These are phyloP conservation scores for Backusella tuberculispora DNA, from an alignment of 192 early-diverging fungal genomes.

Conservation along the genomic window DNA sequence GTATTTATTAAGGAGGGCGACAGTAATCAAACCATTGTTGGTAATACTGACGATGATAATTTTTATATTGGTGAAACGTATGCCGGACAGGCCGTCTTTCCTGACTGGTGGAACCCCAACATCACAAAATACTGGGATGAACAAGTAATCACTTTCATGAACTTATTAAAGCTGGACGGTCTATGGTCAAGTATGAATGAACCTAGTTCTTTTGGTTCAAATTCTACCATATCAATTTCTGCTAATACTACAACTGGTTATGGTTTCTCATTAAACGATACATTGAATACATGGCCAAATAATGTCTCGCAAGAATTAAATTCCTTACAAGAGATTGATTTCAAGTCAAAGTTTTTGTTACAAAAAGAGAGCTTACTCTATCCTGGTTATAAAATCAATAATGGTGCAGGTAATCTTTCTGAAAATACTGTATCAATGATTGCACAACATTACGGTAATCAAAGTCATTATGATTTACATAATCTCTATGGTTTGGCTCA, in stretches of 20 bases:
- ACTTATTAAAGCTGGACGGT: constrained; percentile 26
- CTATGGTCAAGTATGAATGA: constrained; percentile 79
- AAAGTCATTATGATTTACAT: constrained; percentile 36
- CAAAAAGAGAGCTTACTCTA: constrained; percentile 38
- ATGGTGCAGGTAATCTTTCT: constrained; percentile 48
- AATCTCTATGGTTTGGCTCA: constrained; percentile 41
- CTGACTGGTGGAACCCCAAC: constrained; percentile 65
- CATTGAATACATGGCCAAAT: too few species aligned
- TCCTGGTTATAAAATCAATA: constrained; percentile 56
- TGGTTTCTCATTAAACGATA: too few species aligned
- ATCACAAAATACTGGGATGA: constrained; percentile 50
- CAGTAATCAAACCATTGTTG: constrained; percentile 53
- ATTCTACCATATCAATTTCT: too few species aligned
- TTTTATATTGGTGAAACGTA: neutral
- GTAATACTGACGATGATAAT: constrained; percentile 26
- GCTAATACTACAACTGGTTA: too few species aligned
- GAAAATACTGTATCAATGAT: constrained; percentile 50
- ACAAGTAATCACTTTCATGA: constrained; percentile 41
- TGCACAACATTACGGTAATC: constrained; percentile 34
- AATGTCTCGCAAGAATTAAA: too few species aligned
- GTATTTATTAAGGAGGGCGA: constrained; percentile 62
- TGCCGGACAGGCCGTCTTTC: constrained; percentile 65
- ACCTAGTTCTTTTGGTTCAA: constrained; percentile 56
- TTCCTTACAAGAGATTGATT: too few species aligned
- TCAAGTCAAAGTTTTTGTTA: constrained; percentile 19